These are phyloP conservation scores for Yamadazyma paraphyllophila DNA, from an alignment of 805 yeast species.

Conservation along the genomic window DNA sequence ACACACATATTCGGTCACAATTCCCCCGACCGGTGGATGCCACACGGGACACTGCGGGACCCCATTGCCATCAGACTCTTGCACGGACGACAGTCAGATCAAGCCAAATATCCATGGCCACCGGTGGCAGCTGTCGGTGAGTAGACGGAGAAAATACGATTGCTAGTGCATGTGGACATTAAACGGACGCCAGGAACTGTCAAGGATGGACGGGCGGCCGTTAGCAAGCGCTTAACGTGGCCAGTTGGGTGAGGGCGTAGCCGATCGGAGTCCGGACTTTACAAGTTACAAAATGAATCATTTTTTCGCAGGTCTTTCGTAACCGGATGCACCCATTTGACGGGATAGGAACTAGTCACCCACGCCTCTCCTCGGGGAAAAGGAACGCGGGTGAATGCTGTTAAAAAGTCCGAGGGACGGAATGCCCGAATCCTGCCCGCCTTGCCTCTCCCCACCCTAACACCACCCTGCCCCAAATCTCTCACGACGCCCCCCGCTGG, in stretches of 20 bases:
- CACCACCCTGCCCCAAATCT: background rate
- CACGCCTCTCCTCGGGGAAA: constrained; percentile 7
- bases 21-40: background rate
- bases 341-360: background rate
- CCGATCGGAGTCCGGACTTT: constrained; percentile 14
- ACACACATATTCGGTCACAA: background rate
- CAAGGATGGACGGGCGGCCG: constrained; percentile 2
- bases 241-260: constrained; percentile 2
- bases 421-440: background rate
- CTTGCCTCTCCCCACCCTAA: background rate
- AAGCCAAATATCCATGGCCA: no score
- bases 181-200: background rate
- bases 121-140: background rate
- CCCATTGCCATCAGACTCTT: no score
- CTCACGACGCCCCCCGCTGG: no score
- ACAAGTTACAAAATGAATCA: background rate
- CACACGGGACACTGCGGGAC: no score
- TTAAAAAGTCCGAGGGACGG: background rate
- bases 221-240: constrained; percentile 6
- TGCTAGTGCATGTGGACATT: background rate
- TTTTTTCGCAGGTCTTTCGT: background rate
- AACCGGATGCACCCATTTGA: background rate
- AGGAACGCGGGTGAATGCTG: background rate
- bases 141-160: background rate
- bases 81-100: no score